Base-by-base conservation (phyloP, 495 filamentous ascomycete species). In the Tetracladium setigerum region DNA sequence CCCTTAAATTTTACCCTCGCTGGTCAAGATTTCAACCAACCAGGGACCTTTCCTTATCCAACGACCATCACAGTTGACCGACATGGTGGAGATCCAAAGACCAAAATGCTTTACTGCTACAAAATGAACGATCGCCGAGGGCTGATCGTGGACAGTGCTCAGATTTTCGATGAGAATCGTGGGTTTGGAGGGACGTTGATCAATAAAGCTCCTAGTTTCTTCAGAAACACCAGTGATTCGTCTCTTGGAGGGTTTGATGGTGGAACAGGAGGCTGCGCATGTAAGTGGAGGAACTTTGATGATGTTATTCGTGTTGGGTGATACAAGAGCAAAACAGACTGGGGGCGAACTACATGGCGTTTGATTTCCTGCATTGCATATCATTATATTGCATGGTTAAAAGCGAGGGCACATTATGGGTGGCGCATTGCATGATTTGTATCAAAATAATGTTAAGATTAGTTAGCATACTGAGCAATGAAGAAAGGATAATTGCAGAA, bases 1-100 rank as follows among this genome's bases (percentile, higher is more conserved):
- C 71, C 77, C 14, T 75, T 69, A 47, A 63, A 76, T 41, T 75
- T 76, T 54, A 60, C 64, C 22, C 49, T 53, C 11, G 73, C 72
- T 1, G 73, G 75, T 14, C 77, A 69, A 47, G 66, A 77, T 42
- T 76, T 79, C 58, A 59, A 62, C 9, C 72, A 69, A 17, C 86
- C 87, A 0, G 86, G 86, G 3, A 81, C 81, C 3, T 90, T 95
- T 61, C 89, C 90, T 0, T 95, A 91, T 58, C 87, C 88, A 0
- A 72, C 95, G 0, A 92, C 84, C 0, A 71, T 96, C 15, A 84
- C 83, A 1, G 52, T 84, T 10, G 91, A 97, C 62, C 80, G 87
- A 30, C 86, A 92, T 47, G 89, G 89, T 30, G 86, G 87, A 0
- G 59, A 74, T 34, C 60, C 65, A 3, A 65, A 58, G 16, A 59